Evolutionary conservation across 805 yeast genomes (phyloP).

Genomic region (Lachancea kluyveri): DNA sequence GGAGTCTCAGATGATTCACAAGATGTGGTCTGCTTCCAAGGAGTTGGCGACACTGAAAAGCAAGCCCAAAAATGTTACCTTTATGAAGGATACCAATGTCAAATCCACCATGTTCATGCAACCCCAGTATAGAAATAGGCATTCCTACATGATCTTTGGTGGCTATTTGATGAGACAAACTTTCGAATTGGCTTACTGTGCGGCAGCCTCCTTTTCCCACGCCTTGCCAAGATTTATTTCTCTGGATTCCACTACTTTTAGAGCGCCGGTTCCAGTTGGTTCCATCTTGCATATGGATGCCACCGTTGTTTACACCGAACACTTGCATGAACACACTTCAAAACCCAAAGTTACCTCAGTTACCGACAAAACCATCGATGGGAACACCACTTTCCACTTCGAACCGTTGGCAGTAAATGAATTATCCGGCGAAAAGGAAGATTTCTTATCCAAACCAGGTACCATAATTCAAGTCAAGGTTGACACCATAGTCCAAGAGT

Average conservation of each 20-base stretch:
- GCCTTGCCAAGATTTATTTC: slow-evolving; percentile 86
- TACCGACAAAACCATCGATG: slow-evolving; percentile 21
- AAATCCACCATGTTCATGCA: slow-evolving; percentile 85
- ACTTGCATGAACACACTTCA: slow-evolving; percentile 41
- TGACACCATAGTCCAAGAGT: slow-evolving; percentile 66
- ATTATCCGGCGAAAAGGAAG: slow-evolving; percentile 42
- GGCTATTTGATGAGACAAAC: slow-evolving; percentile 90
- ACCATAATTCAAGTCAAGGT: slow-evolving; percentile 87
- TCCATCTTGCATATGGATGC: slow-evolving; percentile 81
- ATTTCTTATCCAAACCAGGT: slow-evolving; percentile 70
- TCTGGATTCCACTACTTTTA: slow-evolving; percentile 84
- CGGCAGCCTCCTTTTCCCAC: slow-evolving; percentile 82
- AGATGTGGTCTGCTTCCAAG: slow-evolving; percentile 58
- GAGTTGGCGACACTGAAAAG: slow-evolving; percentile 28
- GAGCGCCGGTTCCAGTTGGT: slow-evolving; percentile 95
- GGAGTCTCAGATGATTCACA: slow-evolving; percentile 71
- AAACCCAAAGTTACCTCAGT: slow-evolving; percentile 22
- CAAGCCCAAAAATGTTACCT: slow-evolving; percentile 46
- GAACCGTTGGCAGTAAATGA: slow-evolving; percentile 55
- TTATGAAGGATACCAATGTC: slow-evolving; percentile 67
- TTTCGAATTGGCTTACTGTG: slow-evolving; percentile 88
- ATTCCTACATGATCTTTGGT: slow-evolving; percentile 91
- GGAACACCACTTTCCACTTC: slow-evolving; percentile 36
- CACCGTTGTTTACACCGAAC: slow-evolving; percentile 80
- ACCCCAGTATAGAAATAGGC: slow-evolving; percentile 93